Base-by-base conservation (phyloP, 2,329 filamentous ascomycete genomes). In the Colletotrichum chlorophyti region DNA sequence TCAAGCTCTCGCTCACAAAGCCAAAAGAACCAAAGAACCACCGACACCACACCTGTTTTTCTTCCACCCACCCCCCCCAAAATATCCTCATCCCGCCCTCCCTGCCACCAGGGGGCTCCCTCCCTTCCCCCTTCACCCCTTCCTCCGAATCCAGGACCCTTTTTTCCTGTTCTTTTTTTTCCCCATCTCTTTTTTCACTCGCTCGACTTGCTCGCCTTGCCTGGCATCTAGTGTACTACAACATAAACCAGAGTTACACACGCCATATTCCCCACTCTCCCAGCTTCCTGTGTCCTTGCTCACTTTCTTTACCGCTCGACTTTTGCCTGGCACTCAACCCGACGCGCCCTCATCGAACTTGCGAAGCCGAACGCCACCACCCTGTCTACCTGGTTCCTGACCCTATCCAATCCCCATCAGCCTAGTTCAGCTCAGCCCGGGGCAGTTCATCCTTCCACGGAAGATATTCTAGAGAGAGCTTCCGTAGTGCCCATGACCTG, bases 351-450 rank as follows among this genome's bases (percentile, higher is more conserved):
- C 32, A 37, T 45, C 43, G 35, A 37, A 42, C 37, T 59, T 43
- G 37, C 42, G 43, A 49, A 47, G 29, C 51, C 43, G 23, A 59
- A 53, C 51, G 55, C 55, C 50, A 59, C 35, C 51, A 49, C 55
- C 37, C 26, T 59, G 55, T 43, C n/a, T n/a, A n/a, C n/a, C n/a
- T n/a, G n/a, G n/a, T n/a, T n/a, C n/a, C n/a, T n/a, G n/a, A n/a
- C n/a, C n/a, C n/a, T n/a, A n/a, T n/a, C 29, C 41, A 34, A 23
- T 29, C 35, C 29, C 23, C 26, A 49, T 57, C 48, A 58, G 53
- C 53, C 43, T 42, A 54, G 50, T 41, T 48, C 53, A 35, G 48
- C 27, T 27, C 42, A 45, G n/a, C n/a, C n/a, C n/a, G n/a, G n/a
- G n/a, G n/a, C n/a, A n/a, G n/a, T 43, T 54, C n/a, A 37, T 55